Conservation (phyloP, 208 protist species). For the Leishmania mexicana region DNA sequence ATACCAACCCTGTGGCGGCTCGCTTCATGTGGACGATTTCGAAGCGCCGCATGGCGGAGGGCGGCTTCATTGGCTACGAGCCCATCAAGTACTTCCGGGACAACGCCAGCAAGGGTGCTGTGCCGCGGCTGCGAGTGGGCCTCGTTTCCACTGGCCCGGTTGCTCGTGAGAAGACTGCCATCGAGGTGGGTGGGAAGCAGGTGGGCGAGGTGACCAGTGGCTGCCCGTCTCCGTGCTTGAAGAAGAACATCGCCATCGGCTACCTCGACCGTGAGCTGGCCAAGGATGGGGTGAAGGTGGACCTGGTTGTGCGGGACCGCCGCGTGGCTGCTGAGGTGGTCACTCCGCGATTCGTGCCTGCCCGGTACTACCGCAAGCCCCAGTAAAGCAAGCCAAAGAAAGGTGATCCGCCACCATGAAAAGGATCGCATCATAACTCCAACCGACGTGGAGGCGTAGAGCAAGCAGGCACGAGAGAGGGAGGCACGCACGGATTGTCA, state of each 20-base stretch:
- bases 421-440: too few species aligned
- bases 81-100: constrained; percentile 69
- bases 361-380: constrained; percentile 61
- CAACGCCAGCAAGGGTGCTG: constrained; percentile 42
- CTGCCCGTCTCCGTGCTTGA: constrained; percentile 83
- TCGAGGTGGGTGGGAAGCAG: constrained; percentile 69
- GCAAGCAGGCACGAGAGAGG: too few species aligned
- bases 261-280: constrained; percentile 86
- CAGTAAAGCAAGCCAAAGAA: too few species aligned
- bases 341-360: constrained; percentile 93
- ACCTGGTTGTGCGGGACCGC: constrained; percentile 92
- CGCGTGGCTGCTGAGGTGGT: constrained; percentile 72
- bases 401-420: too few species aligned
- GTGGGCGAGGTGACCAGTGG: constrained; percentile 94
- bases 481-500: too few species aligned
- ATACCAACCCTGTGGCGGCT: constrained; percentile 94
- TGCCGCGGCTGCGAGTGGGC: constrained; percentile 87
- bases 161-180: constrained; percentile 76
- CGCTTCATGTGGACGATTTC: constrained; percentile 95
- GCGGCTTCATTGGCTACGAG: constrained; percentile 93
- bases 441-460: too few species aligned
- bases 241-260: constrained; percentile 92
- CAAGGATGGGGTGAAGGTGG: constrained; percentile 74
- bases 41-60: constrained; percentile 93
- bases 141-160: constrained; percentile 90